Percentiles rank a stretch among this genome's conserved stretches.
These are phyloP conservation scores for Penicillium sp. DNA, from an alignment of 2,329 filamentous ascomycete species.

Conservation along the genomic window DNA sequence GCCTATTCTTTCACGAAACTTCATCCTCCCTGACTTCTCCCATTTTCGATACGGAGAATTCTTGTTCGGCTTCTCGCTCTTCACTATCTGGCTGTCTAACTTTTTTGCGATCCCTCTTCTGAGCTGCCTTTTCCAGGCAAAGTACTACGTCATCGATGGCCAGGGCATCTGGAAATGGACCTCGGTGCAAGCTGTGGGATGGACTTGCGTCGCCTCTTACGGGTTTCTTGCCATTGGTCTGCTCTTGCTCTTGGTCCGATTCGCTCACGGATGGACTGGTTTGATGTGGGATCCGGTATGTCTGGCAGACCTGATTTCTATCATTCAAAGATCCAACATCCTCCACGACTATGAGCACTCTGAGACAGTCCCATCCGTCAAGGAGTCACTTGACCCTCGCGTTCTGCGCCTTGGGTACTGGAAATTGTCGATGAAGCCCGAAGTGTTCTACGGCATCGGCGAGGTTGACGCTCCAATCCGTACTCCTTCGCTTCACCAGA, in stretches of 20 bases:
- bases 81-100: constrained; percentile 72
- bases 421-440: constrained; percentile 64
- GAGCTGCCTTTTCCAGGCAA: constrained; percentile 69
- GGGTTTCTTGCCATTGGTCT: constrained; percentile 60
- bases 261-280: constrained; percentile 65
- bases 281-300: constrained; percentile 82
- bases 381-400: constrained; percentile 54
- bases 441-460: constrained; percentile 79
- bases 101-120: constrained; percentile 75
- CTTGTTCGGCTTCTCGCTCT: constrained; percentile 62
- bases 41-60: constrained; percentile 67
- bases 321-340: constrained; percentile 77
- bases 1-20: constrained; percentile 58
- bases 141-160: constrained; percentile 58
- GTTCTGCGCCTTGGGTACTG: constrained; percentile 81
- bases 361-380: constrained; percentile 54
- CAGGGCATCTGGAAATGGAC: constrained; percentile 72
- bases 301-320: constrained; percentile 73
- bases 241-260: constrained; percentile 60
- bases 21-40: constrained; percentile 65
- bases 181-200: constrained; percentile 71
- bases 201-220: constrained; percentile 74
- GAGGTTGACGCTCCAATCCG: constrained; percentile 54
- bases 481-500: constrained; percentile 41
- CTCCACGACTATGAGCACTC: constrained; percentile 68